A percentile compares a stretch with the other conserved stretches of the same genome.
These are phyloP conservation scores for Rhodamnia rubescens DNA, from an alignment of 345 rosid genomes.

Conservation along the genomic window DNA sequence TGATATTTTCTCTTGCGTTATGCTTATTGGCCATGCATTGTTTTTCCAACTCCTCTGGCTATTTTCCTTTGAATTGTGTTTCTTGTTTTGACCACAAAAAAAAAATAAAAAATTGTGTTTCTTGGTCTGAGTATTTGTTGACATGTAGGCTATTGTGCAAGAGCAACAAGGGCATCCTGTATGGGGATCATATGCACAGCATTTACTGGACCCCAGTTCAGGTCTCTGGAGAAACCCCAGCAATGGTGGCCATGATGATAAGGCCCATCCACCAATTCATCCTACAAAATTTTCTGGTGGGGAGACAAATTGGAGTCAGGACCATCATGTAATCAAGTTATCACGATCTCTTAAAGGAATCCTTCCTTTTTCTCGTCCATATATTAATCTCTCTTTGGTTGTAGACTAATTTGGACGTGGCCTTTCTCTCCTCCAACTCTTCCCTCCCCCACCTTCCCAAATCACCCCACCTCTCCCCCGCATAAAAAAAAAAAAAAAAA, in stretches of 20 bases:
- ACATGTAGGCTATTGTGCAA: slow-evolving; percentile 57
- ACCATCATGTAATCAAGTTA: slow-evolving; percentile 55
- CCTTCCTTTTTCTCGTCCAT: neutral
- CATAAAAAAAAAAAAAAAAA: accelerated
- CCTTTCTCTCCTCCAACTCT: neutral
- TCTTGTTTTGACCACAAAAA: neutral
- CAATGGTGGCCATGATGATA: slow-evolving; percentile 95
- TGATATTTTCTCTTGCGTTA: neutral
- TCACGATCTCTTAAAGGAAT: neutral
- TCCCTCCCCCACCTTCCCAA: accelerated
- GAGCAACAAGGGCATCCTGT: slow-evolving; percentile 78
- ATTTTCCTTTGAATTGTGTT: neutral
- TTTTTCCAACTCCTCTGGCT: neutral
- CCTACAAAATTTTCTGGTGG: slow-evolving; percentile 93
- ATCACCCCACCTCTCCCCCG: too few species aligned
- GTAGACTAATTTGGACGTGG: neutral
- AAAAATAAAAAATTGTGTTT: neutral
- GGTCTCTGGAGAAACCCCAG: slow-evolving; percentile 95
- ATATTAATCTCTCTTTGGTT: neutral
- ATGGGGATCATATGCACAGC: slow-evolving; percentile 91
- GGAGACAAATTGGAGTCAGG: slow-evolving; percentile 76
- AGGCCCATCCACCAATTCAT: slow-evolving; percentile 99
- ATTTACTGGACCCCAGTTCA: slow-evolving; percentile 57
- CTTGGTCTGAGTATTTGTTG: slow-evolving; percentile 8
- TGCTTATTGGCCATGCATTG: neutral